A percentile compares a stretch with the other conserved stretches of the same genome.
Conservation (phyloP, 805 yeast genomes). For the Wickerhamomyces alni region DNA sequence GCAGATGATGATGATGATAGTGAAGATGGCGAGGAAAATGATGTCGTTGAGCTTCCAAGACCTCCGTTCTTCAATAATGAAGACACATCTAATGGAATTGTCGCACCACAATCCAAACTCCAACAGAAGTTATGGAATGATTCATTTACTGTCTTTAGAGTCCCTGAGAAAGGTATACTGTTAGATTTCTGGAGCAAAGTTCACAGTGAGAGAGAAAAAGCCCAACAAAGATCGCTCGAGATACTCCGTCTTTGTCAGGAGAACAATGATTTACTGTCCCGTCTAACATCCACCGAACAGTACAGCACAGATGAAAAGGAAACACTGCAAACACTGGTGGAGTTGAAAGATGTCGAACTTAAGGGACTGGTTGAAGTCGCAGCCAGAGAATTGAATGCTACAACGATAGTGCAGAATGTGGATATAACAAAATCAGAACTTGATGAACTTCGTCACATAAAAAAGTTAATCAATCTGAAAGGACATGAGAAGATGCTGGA, state of each 20-base stretch:
- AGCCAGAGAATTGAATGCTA: slow-evolving; percentile 13
- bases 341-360: slow-evolving; percentile 35
- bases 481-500: slow-evolving; percentile 61
- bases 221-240: slow-evolving; percentile 28
- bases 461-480: slow-evolving; percentile 55
- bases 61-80: slow-evolving; percentile 31
- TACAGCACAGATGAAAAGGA: slow-evolving; percentile 25
- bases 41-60: slow-evolving; percentile 26
- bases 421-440: slow-evolving; percentile 32
- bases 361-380: slow-evolving; percentile 42
- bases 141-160: slow-evolving; percentile 47
- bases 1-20: slow-evolving; percentile 27
- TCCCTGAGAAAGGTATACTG: slow-evolving; percentile 64
- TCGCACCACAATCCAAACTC: slow-evolving; percentile 25
- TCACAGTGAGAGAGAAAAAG: slow-evolving; percentile 26
- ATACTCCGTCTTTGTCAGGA: slow-evolving; percentile 27
- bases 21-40: slow-evolving; percentile 27
- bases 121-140: slow-evolving; percentile 22
- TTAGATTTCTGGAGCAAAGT: slow-evolving; percentile 62
- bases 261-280: slow-evolving; percentile 31
- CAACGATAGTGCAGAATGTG: slow-evolving; percentile 16
- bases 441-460: slow-evolving; percentile 47
- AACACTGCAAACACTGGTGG: slow-evolving; percentile 27
- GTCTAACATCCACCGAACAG: slow-evolving; percentile 21
- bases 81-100: slow-evolving; percentile 29